Percentiles rank a stretch among this genome's conserved stretches.
Evolutionary conservation across 116 monocot species (phyloP).

Genomic region (Iris pallida): DNA sequence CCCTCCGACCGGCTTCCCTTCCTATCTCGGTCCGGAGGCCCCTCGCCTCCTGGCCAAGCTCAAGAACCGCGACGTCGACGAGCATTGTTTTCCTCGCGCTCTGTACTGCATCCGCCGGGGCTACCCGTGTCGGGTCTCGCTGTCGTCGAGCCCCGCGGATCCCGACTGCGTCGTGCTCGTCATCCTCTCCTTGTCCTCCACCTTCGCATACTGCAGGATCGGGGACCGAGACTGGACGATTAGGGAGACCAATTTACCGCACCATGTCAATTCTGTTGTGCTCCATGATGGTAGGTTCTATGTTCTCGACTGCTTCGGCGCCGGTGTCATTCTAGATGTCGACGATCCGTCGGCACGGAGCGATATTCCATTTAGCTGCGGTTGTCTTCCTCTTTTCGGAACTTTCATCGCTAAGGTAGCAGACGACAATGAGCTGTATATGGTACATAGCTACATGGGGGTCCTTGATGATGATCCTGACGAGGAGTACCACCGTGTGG

Average conservation of each 20-base stretch:
- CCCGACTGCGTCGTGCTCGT: slow-evolving; percentile 4
- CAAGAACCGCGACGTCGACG: background rate
- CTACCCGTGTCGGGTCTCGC: background rate
- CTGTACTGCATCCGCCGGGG: background rate
- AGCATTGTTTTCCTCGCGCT: background rate
- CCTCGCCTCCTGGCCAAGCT: background rate
- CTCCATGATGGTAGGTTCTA: background rate
- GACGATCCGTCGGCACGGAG: background rate
- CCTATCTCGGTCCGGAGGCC: background rate
- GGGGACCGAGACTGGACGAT: slow-evolving; percentile 6
- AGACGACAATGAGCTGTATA: background rate
- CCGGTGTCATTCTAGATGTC: background rate
- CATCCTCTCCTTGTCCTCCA: background rate
- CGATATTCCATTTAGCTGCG: background rate
- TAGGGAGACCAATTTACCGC: background rate
- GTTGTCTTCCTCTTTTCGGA: background rate
- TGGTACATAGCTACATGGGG: background rate
- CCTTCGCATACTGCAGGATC: background rate
- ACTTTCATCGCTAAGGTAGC: background rate
- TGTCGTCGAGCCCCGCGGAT: background rate
- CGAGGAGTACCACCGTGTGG: background rate
- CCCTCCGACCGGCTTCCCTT: background rate
- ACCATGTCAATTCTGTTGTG: background rate
- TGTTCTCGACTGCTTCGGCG: background rate
- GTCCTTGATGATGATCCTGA: background rate